A percentile compares a stretch with the other conserved stretches of the same genome.
Evolutionary conservation across 768 basidiomycete species (phyloP).

Genomic region (Rhizopogon vulgaris): DNA sequence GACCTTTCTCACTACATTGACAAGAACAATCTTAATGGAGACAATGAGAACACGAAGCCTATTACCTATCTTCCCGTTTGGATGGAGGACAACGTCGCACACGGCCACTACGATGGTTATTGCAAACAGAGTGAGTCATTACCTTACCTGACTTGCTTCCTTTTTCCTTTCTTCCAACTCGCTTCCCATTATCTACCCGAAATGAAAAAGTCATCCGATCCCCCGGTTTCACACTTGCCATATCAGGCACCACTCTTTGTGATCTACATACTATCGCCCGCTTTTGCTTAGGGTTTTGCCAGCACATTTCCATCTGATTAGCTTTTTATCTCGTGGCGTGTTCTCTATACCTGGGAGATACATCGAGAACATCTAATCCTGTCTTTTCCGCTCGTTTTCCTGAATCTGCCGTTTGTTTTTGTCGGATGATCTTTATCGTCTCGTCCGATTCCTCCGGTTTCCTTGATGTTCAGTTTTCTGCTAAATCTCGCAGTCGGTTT

Average conservation of each 20-base stretch:
- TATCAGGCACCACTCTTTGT: slow-evolving; percentile 7
- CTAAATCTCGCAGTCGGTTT: too few species aligned
- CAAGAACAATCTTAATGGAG: slow-evolving; percentile 16
- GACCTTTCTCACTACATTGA: slow-evolving; percentile 55
- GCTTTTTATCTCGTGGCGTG: background rate
- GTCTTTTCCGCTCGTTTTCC: background rate
- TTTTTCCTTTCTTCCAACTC: background rate
- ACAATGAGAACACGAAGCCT: slow-evolving; percentile 44
- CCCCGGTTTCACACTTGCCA: slow-evolving; percentile 8
- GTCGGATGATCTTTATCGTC: background rate
- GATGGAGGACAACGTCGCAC: slow-evolving; percentile 83
- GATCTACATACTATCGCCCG: background rate
- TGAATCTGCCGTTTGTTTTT: background rate
- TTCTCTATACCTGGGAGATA: background rate
- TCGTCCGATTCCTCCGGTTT: background rate
- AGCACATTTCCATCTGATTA: background rate
- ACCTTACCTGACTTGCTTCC: background rate
- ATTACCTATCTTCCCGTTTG: slow-evolving; percentile 80
- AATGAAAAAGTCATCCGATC: background rate
- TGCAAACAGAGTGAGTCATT: slow-evolving; percentile 85
- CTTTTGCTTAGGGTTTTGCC: background rate
- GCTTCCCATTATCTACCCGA: background rate
- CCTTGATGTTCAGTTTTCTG: too few species aligned
- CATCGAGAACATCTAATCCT: background rate
- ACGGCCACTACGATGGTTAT: slow-evolving; percentile 95